Conservation (phyloP, 208 protist genomes). For the Crithidia brevicula region DNA sequence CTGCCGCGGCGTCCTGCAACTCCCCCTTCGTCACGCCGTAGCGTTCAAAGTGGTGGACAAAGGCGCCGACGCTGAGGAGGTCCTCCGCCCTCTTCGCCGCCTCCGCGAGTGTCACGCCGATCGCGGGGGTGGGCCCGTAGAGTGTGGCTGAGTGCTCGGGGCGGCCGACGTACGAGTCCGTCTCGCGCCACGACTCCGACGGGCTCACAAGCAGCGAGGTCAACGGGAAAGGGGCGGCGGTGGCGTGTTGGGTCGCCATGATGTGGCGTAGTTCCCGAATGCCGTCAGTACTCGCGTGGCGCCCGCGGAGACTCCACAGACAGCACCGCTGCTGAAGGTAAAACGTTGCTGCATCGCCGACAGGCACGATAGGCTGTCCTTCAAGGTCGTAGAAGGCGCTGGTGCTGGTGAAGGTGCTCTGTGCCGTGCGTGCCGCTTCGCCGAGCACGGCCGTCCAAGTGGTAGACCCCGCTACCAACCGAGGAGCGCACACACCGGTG, state of each 20-base stretch:
- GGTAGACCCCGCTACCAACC: conserved; percentile 6
- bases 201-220: conserved; percentile 49
- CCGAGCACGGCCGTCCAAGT: conserved; percentile 44
- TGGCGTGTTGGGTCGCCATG: conserved; percentile 22
- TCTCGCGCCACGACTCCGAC: conserved; percentile 20
- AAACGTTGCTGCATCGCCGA: conserved; percentile 20
- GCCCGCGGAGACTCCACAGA: conserved; percentile 69
- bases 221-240: conserved; percentile 34
- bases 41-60: conserved; percentile 71
- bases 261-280: conserved; percentile 55
- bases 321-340: conserved; percentile 35
- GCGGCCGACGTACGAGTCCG: conserved; percentile 10
- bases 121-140: conserved; percentile 54
- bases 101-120: conserved; percentile 38
- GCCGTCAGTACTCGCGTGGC: conserved; percentile 36
- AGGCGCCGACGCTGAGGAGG: conserved; percentile 63
- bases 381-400: background rate
- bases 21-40: conserved; percentile 62
- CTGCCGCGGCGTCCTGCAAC: conserved; percentile 45
- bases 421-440: conserved; percentile 36
- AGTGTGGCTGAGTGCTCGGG: conserved; percentile 43
- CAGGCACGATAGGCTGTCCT: background rate
- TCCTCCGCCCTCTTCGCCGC: conserved; percentile 50
- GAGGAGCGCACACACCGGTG: conserved; percentile 39
- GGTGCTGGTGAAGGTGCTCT: conserved; percentile 26